A percentile compares a stretch with the other conserved stretches of the same genome.
Conservation (phyloP, 1,139 yeast species). For the Schizosaccharomyces versatilis region DNA sequence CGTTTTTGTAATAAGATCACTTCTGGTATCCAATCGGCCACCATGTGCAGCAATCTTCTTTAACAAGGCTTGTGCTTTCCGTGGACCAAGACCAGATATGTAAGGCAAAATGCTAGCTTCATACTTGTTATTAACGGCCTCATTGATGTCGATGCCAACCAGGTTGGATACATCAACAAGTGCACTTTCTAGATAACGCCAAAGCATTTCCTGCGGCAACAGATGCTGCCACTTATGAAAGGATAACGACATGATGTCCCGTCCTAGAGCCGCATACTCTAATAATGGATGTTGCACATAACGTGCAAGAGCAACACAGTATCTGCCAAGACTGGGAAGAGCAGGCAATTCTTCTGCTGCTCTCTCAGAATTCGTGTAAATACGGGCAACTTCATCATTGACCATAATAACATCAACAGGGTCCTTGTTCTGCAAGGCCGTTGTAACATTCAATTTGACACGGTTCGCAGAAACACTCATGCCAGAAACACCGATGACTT, state of each 20-base stretch:
- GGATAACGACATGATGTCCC: conserved; percentile 35
- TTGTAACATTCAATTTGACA: conserved; percentile 35
- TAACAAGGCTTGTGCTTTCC: conserved; percentile 73
- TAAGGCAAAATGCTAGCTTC: conserved; percentile 50
- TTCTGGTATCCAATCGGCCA: conserved; percentile 43
- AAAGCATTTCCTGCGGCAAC: conserved; percentile 40
- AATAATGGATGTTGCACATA: conserved; percentile 75
- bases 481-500: conserved; percentile 78
- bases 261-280: conserved; percentile 66
- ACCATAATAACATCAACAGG: conserved; percentile 52
- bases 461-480: conserved; percentile 52
- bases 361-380: conserved; percentile 60
- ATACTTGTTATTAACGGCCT: conserved; percentile 57
- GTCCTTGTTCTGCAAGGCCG: conserved; percentile 17
- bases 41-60: conserved; percentile 63
- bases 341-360: conserved; percentile 71
- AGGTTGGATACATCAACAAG: conserved; percentile 77
- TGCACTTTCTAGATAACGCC: conserved; percentile 51
- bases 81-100: conserved; percentile 81
- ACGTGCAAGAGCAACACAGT: conserved; percentile 74
- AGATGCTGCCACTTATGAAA: conserved; percentile 59
- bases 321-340: conserved; percentile 59
- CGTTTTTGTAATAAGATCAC: conserved; percentile 59
- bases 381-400: conserved; percentile 79
- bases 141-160: conserved; percentile 85